Evolutionary conservation across 345 rosid species (phyloP).

Genomic region (Garcia nutans): DNA sequence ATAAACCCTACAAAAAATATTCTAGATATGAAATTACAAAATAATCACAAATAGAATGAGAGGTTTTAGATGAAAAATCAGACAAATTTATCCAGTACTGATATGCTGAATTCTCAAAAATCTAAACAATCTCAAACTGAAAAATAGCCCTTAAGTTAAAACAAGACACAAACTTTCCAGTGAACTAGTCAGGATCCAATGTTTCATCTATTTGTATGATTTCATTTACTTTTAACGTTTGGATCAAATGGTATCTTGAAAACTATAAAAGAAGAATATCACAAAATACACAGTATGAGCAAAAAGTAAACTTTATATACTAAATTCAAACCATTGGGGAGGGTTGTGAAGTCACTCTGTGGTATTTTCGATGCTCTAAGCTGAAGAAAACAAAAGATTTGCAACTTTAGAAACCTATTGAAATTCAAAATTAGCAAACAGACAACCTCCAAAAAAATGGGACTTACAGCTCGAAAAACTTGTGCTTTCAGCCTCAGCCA

Average conservation of each 20-base stretch:
- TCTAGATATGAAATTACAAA: background rate
- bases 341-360: constrained; percentile 74
- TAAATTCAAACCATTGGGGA: constrained; percentile 84
- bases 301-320: constrained; percentile 22
- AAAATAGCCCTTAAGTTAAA: background rate
- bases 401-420: background rate
- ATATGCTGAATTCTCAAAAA: background rate
- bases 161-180: background rate
- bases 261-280: background rate
- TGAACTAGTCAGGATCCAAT: background rate
- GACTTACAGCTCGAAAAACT: constrained; percentile 93
- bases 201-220: background rate
- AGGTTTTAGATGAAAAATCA: background rate
- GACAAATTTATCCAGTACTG: background rate
- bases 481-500: constrained; percentile 82
- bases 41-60: too few relatives aligned
- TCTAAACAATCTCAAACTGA: background rate
- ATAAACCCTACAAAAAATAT: background rate
- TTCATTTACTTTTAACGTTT: background rate
- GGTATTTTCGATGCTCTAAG: constrained; percentile 86
- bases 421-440: background rate
- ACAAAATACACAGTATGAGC: background rate
- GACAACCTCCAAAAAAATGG: background rate
- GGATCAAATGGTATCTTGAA: background rate
- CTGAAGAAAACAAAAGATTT: constrained; percentile 39